Base-by-base conservation (phyloP, 1,139 yeast genomes). In the Candida sojae region DNA sequence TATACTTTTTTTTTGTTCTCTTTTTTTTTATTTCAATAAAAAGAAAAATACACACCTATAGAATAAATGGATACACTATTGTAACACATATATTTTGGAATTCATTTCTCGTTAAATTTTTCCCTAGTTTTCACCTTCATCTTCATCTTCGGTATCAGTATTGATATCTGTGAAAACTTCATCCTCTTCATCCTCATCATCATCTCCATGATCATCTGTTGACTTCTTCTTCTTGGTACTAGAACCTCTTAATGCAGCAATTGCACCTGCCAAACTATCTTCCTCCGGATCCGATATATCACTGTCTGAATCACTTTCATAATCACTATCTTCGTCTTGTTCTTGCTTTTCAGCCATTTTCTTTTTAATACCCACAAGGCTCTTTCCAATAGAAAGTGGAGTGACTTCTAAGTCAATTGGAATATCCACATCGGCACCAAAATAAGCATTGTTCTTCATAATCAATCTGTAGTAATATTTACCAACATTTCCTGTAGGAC, bases 391-490 rank as follows among this genome's bases (percentile, higher is more conserved):
- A 35, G 86, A 82, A 34, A 81, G 79, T 13, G 76, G 73, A 53
- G 77, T 71, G 29, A 86, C 91, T 17, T 76, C 72, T 83, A 87
- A 77, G 32, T 70, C 72, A 48, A 87, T 61, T 10, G 90, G 87
- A 53, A 85, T 75, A 59, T 86, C 93, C 21, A 86, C 65, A 62
- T 87, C 96, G 28, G 79, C 69, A 4, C 92, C 90, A 61, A 83
- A 87, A 63, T 86, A 87, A 43, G 84, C 82, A 49, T 86, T 75
- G 49, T 84, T 83, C 61, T 81, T 84, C 59, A 87, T 65, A 21
- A 84, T 64, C 34, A 87, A 70, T 67, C 92, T 75, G 75, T 86
- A 88, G 56, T 80, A 82, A 60, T 71, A 82, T 26, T 69, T 71
- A 33, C 95, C 96, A 28, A 71, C 70, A 46, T 74, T 73, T 30